phyloP scores from a whole-genome alignment of 1,284 basidiomycete species.

The Boletus sp. region DNA sequence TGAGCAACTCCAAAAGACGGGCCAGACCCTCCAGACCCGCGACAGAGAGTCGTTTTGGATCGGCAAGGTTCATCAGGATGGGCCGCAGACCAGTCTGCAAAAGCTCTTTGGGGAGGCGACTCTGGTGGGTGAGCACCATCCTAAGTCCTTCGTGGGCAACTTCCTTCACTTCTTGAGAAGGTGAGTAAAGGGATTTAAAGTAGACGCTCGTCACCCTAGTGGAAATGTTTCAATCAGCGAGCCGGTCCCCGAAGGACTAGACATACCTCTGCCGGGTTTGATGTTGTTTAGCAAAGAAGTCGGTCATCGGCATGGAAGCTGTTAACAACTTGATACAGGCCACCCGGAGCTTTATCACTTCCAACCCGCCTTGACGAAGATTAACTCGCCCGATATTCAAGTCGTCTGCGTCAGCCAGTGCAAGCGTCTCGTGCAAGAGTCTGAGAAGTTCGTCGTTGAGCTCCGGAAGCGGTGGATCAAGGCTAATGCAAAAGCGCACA shows the following conservation, averaged over 20 bases:
- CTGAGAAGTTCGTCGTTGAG: constrained; percentile 93
- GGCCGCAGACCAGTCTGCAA: constrained; percentile 95
- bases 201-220: constrained; percentile 91
- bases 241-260: background rate
- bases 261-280: constrained; percentile 83
- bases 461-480: constrained; percentile 86
- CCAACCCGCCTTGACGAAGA: constrained; percentile 80
- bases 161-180: constrained; percentile 92
- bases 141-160: constrained; percentile 94
- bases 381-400: constrained; percentile 74
- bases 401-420: constrained; percentile 96
- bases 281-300: constrained; percentile 85
- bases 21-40: constrained; percentile 95
- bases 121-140: constrained; percentile 89
- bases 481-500: constrained; percentile 88
- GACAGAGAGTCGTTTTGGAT: constrained; percentile 94
- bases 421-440: constrained; percentile 92
- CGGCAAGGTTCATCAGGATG: constrained; percentile 97
- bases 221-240: constrained; percentile 17
- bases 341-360: constrained; percentile 92
- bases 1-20: constrained; percentile 91
- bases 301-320: constrained; percentile 92
- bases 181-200: constrained; percentile 98
- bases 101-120: constrained; percentile 93
- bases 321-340: constrained; percentile 94